Conservation (phyloP, 305 asterid species). For the Ruellia speciosa region DNA sequence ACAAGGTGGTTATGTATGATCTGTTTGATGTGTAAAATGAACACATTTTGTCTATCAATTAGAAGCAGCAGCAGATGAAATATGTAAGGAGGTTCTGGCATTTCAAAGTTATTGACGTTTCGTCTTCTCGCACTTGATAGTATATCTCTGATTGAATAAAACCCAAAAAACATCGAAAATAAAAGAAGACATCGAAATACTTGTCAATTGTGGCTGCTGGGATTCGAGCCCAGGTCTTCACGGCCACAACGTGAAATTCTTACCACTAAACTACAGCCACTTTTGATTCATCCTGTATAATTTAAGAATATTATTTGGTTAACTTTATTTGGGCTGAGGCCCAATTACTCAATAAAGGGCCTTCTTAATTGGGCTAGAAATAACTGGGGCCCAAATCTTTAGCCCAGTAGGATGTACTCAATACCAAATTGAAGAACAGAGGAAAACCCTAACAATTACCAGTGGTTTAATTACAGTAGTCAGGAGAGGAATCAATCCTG, state of each 20-base stretch:
- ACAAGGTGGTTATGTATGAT: too few species aligned
- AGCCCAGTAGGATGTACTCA: background rate
- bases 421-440: background rate
- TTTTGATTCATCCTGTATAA: background rate
- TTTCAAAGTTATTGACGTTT: too few species aligned
- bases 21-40: too few species aligned
- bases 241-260: conserved; percentile 99
- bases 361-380: background rate
- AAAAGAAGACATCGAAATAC: too few species aligned
- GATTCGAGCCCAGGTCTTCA: conserved; percentile 99
- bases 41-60: too few species aligned
- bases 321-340: too few species aligned
- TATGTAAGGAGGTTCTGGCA: too few species aligned
- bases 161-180: too few species aligned
- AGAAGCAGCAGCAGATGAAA: too few species aligned
- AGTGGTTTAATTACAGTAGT: background rate
- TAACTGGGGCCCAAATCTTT: background rate
- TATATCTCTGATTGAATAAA: too few species aligned
- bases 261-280: conserved; percentile 99
- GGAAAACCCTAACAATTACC: background rate
- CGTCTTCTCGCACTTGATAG: too few species aligned
- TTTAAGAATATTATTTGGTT: too few species aligned
- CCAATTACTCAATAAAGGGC: background rate
- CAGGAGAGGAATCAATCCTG: background rate
- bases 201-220: conserved; percentile 99